A percentile compares a stretch with the other conserved stretches of the same genome.
These are phyloP conservation scores for Ilyonectria sp. DNA, from an alignment of 2,329 filamentous ascomycete genomes.

Conservation along the genomic window DNA sequence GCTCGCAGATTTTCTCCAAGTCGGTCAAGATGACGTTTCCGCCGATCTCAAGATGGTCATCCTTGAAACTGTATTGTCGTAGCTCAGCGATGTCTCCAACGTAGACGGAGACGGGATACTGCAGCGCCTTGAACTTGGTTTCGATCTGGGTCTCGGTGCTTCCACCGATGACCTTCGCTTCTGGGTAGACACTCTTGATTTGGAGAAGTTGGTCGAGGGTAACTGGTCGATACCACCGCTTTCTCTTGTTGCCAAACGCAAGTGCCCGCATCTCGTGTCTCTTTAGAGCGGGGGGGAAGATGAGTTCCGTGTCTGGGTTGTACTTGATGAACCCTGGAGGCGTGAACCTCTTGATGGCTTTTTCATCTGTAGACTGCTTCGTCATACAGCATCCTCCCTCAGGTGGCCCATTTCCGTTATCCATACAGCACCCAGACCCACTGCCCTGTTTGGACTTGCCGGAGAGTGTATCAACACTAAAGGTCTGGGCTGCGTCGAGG, in stretches of 20 bases:
- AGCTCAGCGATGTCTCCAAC: conserved; percentile 95
- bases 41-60: conserved; percentile 90
- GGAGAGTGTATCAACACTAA: conserved; percentile 70
- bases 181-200: conserved; percentile 88
- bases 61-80: conserved; percentile 83
- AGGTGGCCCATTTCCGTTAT: conserved; percentile 64
- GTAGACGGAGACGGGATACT: conserved; percentile 91
- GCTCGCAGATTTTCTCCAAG: conserved; percentile 85
- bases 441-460: conserved; percentile 60
- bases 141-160: conserved; percentile 99
- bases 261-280: conserved; percentile 87
- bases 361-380: conserved; percentile 63
- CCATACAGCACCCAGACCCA: conserved; percentile 80
- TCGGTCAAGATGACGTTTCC: conserved; percentile 95
- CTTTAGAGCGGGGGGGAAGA: conserved; percentile 89
- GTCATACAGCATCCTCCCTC: conserved; percentile 78
- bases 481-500: conserved; percentile 92
- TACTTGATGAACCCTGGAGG: conserved; percentile 95
- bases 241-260: conserved; percentile 93
- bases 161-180: conserved; percentile 94
- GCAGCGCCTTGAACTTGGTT: conserved; percentile 96
- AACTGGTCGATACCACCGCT: conserved; percentile 92
- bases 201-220: conserved; percentile 90
- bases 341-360: conserved; percentile 79
- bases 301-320: conserved; percentile 92